phyloP scores from a whole-genome alignment of 768 basidiomycete species.

The Psilocybe cubensis region DNA sequence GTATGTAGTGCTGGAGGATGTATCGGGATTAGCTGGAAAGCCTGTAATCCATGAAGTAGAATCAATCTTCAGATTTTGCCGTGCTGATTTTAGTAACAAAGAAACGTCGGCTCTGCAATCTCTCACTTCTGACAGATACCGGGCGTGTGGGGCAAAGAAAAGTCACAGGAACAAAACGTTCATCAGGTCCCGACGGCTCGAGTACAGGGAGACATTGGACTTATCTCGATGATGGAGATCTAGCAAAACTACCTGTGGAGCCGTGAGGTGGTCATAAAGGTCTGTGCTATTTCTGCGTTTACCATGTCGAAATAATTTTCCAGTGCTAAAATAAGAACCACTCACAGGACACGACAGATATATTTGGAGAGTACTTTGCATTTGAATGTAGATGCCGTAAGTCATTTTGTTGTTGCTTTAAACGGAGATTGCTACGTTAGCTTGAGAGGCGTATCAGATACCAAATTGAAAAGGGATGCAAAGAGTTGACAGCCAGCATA shows the following conservation, averaged over 20 bases:
- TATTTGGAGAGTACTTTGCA: background rate
- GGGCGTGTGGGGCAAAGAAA: background rate
- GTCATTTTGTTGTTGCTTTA: conserved; percentile 1
- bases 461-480: conserved; percentile 1
- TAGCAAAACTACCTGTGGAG: background rate
- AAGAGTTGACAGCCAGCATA: background rate
- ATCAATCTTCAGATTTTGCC: background rate
- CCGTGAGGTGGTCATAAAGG: background rate
- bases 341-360: conserved; percentile 3
- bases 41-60: background rate
- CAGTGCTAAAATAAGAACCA: background rate
- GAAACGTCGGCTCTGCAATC: background rate
- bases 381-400: conserved; percentile 4
- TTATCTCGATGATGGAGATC: conserved; percentile 1
- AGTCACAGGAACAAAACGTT: conserved; percentile 11
- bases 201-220: background rate
- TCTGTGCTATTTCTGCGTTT: background rate
- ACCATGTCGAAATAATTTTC: background rate
- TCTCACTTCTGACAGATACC: background rate
- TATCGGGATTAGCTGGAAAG: background rate
- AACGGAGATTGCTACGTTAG: conserved; percentile 15
- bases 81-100: background rate
- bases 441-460: conserved; percentile 1
- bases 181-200: conserved; percentile 6
- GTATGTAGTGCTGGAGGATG: background rate